Evolutionary conservation across 1,284 basidiomycete species (phyloP).

Genomic region (Xerocomus amazonicus): DNA sequence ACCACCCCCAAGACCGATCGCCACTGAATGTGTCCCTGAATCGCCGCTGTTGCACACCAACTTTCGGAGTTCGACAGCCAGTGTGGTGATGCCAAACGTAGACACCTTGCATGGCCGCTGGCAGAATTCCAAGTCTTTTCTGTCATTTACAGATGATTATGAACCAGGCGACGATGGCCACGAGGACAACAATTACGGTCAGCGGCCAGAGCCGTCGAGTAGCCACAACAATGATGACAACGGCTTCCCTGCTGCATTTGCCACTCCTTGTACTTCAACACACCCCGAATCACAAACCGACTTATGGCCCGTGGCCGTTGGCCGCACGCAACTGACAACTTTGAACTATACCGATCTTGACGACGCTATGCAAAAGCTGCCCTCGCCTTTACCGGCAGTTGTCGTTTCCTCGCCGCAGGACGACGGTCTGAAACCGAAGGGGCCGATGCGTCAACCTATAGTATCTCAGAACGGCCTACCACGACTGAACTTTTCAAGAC

Average conservation of each 20-base stretch:
- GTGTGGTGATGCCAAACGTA: slow-evolving; percentile 38
- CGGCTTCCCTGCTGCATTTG: background rate
- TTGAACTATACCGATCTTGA: slow-evolving; percentile 6
- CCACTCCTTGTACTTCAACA: slow-evolving; percentile 2
- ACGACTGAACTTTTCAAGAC: slow-evolving; percentile 53
- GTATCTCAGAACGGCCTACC: slow-evolving; percentile 32
- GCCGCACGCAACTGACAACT: slow-evolving; percentile 3
- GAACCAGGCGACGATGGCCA: slow-evolving; percentile 18
- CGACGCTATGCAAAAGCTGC: slow-evolving; percentile 33
- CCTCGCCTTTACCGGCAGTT: slow-evolving; percentile 42
- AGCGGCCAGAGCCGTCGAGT: slow-evolving; percentile 3
- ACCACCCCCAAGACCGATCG: slow-evolving; percentile 11
- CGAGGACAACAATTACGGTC: slow-evolving; percentile 10
- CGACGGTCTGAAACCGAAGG: slow-evolving; percentile 4
- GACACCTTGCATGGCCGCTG: slow-evolving; percentile 23
- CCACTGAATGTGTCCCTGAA: slow-evolving; percentile 30
- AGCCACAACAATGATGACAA: slow-evolving; percentile 4
- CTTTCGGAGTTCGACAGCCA: slow-evolving; percentile 56
- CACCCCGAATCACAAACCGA: slow-evolving; percentile 2
- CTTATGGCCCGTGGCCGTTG: slow-evolving; percentile 17
- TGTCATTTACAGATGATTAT: slow-evolving; percentile 23
- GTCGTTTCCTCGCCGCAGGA: slow-evolving; percentile 41
- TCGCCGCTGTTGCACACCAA: slow-evolving; percentile 63
- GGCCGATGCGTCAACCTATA: slow-evolving; percentile 32
- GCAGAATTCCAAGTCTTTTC: slow-evolving; percentile 26